These are phyloP conservation scores for Daldinia vernicosa DNA, from an alignment of 495 filamentous ascomycete species.

Conservation along the genomic window DNA sequence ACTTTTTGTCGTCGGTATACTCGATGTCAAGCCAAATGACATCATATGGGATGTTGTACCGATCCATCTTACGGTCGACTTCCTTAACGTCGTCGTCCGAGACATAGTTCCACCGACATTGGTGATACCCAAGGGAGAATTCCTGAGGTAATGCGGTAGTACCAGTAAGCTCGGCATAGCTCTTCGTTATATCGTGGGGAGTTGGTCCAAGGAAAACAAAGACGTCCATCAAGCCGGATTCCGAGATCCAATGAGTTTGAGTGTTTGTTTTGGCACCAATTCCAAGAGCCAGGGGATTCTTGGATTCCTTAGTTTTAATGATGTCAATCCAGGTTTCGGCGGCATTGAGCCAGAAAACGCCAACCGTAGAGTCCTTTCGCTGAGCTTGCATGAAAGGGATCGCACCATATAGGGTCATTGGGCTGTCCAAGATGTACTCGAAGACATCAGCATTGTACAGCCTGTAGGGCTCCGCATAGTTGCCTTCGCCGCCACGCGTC, in stretches of 20 bases:
- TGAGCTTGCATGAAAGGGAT: conserved; percentile 99
- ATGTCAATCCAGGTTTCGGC: conserved; percentile 98
- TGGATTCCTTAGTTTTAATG: conserved; percentile 76
- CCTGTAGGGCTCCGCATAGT: conserved; percentile 91
- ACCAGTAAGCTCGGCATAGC: conserved; percentile 93
- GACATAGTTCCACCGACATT: conserved; percentile 98
- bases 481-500: conserved; percentile 85
- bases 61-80: conserved; percentile 95
- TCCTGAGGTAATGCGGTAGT: conserved; percentile 88
- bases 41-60: conserved; percentile 93
- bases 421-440: conserved; percentile 94
- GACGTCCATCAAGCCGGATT: conserved; percentile 86
- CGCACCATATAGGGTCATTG: conserved; percentile 97
- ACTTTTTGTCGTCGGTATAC: conserved; percentile 94
- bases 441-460: conserved; percentile 97
- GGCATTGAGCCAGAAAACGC: conserved; percentile 98
- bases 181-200: conserved; percentile 78
- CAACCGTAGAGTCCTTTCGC: conserved; percentile 89
- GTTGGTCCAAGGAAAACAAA: conserved; percentile 94
- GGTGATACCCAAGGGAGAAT: conserved; percentile 93
- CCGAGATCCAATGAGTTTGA: conserved; percentile 96
- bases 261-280: conserved; percentile 74
- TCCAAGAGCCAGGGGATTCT: conserved; percentile 81
- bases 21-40: conserved; percentile 99
- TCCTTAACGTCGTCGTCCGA: conserved; percentile 96